These are phyloP conservation scores for Capillidium heterosporum DNA, from an alignment of 371 early-diverging fungal genomes.

Conservation along the genomic window DNA sequence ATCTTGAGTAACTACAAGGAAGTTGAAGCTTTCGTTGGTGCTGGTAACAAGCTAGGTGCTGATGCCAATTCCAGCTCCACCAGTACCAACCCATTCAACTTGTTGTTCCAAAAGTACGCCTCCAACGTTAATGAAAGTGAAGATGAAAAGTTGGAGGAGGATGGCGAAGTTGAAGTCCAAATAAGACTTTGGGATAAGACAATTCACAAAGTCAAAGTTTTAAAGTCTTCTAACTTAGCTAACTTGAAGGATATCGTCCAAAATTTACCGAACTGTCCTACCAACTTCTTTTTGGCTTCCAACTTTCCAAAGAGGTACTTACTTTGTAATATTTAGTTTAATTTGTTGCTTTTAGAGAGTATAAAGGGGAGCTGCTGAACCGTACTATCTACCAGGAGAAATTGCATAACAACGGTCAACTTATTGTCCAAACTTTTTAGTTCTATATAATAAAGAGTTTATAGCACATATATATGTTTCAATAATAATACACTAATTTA, in stretches of 20 bases:
- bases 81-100: neutral
- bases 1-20: constrained; percentile 4
- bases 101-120: neutral
- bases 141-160: neutral
- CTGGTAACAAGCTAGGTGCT: constrained; percentile 4
- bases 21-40: constrained; percentile 1
- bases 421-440: neutral
- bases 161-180: neutral
- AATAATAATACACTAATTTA: no score
- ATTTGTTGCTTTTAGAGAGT: neutral
- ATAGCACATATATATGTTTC: no score
- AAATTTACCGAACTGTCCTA: neutral
- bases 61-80: neutral
- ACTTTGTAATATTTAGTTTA: no score
- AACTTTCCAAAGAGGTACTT: neutral
- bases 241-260: neutral
- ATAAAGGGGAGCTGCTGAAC: neutral
- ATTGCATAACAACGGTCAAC: neutral
- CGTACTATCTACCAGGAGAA: neutral
- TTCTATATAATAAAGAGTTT: no score
- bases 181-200: constrained; percentile 1
- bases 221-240: neutral
- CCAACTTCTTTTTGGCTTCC: neutral
- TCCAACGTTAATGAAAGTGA: neutral
- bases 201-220: neutral